Conservation (phyloP, 2,329 filamentous ascomycete genomes). For the Penicillium expansum region DNA sequence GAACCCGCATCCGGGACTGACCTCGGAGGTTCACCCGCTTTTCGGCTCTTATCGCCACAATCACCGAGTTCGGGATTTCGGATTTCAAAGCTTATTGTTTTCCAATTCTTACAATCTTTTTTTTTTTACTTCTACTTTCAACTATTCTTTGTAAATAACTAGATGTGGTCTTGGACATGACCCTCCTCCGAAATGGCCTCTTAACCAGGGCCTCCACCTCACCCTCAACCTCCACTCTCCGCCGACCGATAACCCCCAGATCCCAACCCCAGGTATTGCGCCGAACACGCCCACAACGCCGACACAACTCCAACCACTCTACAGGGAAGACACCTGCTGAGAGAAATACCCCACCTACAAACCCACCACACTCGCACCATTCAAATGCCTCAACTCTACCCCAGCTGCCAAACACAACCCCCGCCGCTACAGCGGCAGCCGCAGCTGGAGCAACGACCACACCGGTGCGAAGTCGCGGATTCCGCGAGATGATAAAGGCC, state of each 20-base stretch:
- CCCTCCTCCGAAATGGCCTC: slow-evolving; percentile 16
- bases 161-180: slow-evolving; percentile 15
- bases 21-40: slow-evolving; percentile 3
- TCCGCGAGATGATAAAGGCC: slow-evolving; percentile 32
- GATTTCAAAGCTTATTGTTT: not conserved
- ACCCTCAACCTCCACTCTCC: slow-evolving; percentile 2
- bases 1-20: not conserved
- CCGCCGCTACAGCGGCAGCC: slow-evolving; percentile 23
- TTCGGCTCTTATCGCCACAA: slow-evolving; percentile 10
- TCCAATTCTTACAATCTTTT: not conserved
- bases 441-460: slow-evolving; percentile 26
- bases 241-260: slow-evolving; percentile 10
- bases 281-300: slow-evolving; percentile 19
- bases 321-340: not conserved
- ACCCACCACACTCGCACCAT: not conserved
- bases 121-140: not conserved
- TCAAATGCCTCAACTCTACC: slow-evolving; percentile 1
- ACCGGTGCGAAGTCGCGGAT: slow-evolving; percentile 20
- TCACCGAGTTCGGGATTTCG: not conserved
- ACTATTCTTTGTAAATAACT: not conserved
- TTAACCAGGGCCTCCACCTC: slow-evolving; percentile 10
- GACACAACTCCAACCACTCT: slow-evolving; percentile 14
- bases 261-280: slow-evolving; percentile 15
- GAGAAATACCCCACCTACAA: not conserved
- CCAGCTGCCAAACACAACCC: slow-evolving; percentile 8